Base-by-base conservation (phyloP, 495 filamentous ascomycete species). In the Penicillium soppii region DNA sequence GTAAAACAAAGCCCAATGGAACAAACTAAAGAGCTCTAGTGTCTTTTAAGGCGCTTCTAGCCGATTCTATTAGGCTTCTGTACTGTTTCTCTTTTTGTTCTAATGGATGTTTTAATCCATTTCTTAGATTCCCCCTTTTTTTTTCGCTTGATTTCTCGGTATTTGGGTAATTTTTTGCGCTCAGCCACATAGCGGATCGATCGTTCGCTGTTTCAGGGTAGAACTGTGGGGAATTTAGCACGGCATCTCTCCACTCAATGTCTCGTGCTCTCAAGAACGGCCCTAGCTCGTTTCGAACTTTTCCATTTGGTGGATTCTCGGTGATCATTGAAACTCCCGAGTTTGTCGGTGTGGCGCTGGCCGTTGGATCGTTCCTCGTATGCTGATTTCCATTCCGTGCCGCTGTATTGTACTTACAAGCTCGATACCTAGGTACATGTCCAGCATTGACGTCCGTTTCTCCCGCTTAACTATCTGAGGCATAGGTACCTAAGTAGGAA, bases 171-270 rank as follows among this genome's bases (percentile, higher is more conserved):
- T 40, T 38, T 38, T 30, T 13, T 7, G 35, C 40, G 54, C 61
- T 50, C 50, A 65, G 62, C 58, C 56, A 59, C 58, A 62, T 26
- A 45, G 57, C 42, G 27, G 19, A 54, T 57, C 55, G 48, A 26
- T 57, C 52, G 53, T 57, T 54, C 55, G 62, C 43, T 52, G 62
- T 65, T 65, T 65, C 62, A 65, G 56, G 35, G 41, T 64, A 52
- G 43, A 49, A 45, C 50, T 65, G 58, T 65, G 62, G 62, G 62
- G 62, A 55, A 23, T 40, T 25, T 46, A 43, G 56, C 59, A 62
- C 56, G 47, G 29, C 25, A 25, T 27, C 33, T 52, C 43, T 52
- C 43, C 52, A 56, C 46, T 30, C 52, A 46, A 45, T 45, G 48
- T 42, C 37, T 51, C 26, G 29, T 32, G 29, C 22, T 16, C n/a